Evolutionary conservation across 345 rosid genomes (phyloP), one percentile per base, ranked within the genome.

Genomic region (Sapria himalayana): DNA sequence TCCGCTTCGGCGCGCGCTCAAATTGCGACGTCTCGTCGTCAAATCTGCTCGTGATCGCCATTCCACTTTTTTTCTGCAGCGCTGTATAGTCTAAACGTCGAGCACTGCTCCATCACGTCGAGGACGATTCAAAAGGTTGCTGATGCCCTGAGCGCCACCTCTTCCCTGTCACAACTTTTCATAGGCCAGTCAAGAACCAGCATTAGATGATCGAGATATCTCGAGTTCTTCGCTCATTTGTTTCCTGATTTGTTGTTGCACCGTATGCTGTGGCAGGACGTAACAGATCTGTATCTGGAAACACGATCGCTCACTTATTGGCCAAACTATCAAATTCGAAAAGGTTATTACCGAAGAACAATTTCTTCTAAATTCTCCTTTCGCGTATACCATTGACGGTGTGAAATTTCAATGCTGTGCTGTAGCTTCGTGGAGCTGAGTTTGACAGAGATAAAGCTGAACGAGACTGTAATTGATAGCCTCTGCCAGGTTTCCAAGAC

Each of bases 51-150:
- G 29, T 25, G 17, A 16, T 14, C 15, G 39, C 9, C 12, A n/a
- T 8, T 29, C 25, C 3, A 15, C 21, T 43, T 60, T 65, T 57
- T 5, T 49, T 51, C 43, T 52, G 42, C 43, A 89, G 92, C 77
- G 44, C 81, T 89, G 33, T 79, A 72, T 49, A 74, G 65, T 68
- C 71, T 89, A 69, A 89, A 75, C 41, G 60, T 76, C 38, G 94
- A 78, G 51, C 59, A 58, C 18, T 85, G 97, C 57, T 78, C 79
- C 33, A 63, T 81, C 55, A 73, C 97, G 50, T 78, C 94, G 18
- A 67, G 97, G 54, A 78, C 86, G 41, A 63, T 78, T 66, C 75
- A 73, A 50, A 85, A 73, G 59, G 54, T 81, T 54, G 62, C 77
- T 53, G 76, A 68, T 61, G 73, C 74, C 29, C 58, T 80, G 62